These are phyloP conservation scores for Corchorus olitorius DNA, from an alignment of 345 rosid species.

Conservation along the genomic window DNA sequence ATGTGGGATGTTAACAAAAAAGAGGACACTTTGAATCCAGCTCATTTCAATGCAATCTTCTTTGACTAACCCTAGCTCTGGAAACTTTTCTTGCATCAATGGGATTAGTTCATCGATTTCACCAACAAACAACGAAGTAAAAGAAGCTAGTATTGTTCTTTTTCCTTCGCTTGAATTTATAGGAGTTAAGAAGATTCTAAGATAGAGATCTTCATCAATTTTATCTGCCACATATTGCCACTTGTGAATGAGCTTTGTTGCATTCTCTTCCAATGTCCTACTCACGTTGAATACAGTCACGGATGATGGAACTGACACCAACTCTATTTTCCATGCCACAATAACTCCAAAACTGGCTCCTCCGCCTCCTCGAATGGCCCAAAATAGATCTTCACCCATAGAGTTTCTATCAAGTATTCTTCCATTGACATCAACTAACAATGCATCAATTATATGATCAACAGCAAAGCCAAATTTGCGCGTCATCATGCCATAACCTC, in stretches of 20 bases:
- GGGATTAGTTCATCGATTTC: not conserved
- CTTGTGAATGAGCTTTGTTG: not conserved
- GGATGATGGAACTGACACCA: not conserved
- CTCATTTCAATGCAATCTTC: not conserved
- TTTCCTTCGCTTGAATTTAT: not conserved
- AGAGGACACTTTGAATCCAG: not conserved
- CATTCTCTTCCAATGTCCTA: not conserved
- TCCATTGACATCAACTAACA: not conserved
- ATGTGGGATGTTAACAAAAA: not conserved
- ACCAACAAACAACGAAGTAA: not conserved
- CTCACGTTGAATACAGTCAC: not conserved
- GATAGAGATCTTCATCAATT: not conserved
- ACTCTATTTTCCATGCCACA: not conserved
- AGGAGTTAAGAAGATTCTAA: not conserved
- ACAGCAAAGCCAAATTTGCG: not conserved
- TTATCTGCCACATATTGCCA: not conserved
- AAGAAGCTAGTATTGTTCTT: not conserved
- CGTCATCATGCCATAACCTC: not conserved
- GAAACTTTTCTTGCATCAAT: not conserved
- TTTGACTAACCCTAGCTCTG: not conserved
- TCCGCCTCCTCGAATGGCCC: slow-evolving; percentile 12
- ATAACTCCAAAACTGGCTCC: slow-evolving; percentile 8
- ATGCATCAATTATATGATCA: not conserved
- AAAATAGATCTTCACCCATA: slow-evolving; percentile 11
- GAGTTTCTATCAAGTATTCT: slow-evolving; percentile 10